Evolutionary conservation across 495 filamentous ascomycete species (phyloP), one percentile per base, ranked within the genome.

Genomic region (Penicillium coprophilum): DNA sequence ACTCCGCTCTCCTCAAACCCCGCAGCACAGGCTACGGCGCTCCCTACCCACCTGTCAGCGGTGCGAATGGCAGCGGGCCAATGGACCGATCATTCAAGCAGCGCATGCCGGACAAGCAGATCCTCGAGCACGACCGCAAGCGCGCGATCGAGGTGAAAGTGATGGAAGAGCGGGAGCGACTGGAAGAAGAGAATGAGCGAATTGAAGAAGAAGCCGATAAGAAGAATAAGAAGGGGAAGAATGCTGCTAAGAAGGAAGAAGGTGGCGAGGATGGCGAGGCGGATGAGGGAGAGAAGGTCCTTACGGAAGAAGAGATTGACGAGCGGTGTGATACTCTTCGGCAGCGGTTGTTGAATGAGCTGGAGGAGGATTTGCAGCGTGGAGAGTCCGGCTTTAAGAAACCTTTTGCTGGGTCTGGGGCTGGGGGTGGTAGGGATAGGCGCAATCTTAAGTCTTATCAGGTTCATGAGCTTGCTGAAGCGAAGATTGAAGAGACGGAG

Each of bases 401-500:
- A 38, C 34, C 48, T 39, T 13, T 46, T 15, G 8, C 49, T 54
- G 57, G 13, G 13, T 6, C 32, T 36, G 34, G 34, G 6, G 15
- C 19, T 27, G 40, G 45, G 36, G 41, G 4, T 40, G 55, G 60
- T 0, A 61, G 58, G 60, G 74, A 72, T 68, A 75, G 72, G 61
- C 79, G 74, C 62, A 80, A 77, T 28, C 75, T 96, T 44, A 99
- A 97, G 75, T 77, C 83, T 55, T 91, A 97, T 76, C 91, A 96
- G 72, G 92, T 97, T 23, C 94, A 99, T 82, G 93, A 97, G 74
- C 73, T 96, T 63, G 94, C 94, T 23, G 87, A 92, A 68, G 93
- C 92, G 51, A 99, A 99, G 84, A 92, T 96, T 66, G 87, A 89
- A 69, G 93, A 99, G 81, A 96, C 86, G 70, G 92, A 97, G 79